Conservation (phyloP, 2,329 filamentous ascomycete species). For the Cadophora gregata region DNA sequence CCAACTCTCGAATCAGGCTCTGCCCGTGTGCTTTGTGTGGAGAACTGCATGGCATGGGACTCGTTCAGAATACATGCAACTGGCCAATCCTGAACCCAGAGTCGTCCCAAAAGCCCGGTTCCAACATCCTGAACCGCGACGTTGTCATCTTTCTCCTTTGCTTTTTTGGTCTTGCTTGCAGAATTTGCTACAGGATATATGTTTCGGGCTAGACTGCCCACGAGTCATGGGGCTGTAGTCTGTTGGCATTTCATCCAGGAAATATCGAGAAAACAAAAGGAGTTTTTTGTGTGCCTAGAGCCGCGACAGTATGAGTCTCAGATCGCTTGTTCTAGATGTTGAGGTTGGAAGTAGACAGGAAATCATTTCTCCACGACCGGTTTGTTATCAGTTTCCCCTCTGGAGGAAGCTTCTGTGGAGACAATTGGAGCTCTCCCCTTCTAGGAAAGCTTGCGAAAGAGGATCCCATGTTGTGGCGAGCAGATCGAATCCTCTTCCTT, state of each 20-base stretch:
- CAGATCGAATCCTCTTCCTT: constrained; percentile 3
- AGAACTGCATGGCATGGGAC: constrained; percentile 2
- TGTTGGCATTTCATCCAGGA: neutral
- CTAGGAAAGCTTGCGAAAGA: constrained; percentile 1
- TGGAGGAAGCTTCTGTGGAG: constrained; percentile 6
- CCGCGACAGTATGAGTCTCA: neutral
- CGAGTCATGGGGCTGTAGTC: neutral
- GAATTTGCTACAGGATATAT: neutral
- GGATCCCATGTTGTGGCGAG: too few species aligned
- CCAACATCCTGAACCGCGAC: neutral
- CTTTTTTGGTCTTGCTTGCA: constrained; percentile 4
- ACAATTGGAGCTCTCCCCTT: neutral
- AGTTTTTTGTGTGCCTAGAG: neutral
- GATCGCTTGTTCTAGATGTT: neutral
- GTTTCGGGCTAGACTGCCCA: neutral
- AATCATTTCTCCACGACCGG: neutral
- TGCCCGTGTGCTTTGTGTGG: neutral
- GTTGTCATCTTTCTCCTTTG: constrained; percentile 3
- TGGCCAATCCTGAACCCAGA: neutral
- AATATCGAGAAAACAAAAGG: too few species aligned
- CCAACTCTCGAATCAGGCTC: neutral
- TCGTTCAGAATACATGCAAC: neutral
- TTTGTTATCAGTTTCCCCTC: constrained; percentile 5
- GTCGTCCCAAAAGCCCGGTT: neutral
- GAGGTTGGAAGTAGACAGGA: neutral